Percentiles rank a stretch among this genome's conserved stretches.
Conservation (phyloP, 2,329 filamentous ascomycete genomes). For the Aspergillus sp. region DNA sequence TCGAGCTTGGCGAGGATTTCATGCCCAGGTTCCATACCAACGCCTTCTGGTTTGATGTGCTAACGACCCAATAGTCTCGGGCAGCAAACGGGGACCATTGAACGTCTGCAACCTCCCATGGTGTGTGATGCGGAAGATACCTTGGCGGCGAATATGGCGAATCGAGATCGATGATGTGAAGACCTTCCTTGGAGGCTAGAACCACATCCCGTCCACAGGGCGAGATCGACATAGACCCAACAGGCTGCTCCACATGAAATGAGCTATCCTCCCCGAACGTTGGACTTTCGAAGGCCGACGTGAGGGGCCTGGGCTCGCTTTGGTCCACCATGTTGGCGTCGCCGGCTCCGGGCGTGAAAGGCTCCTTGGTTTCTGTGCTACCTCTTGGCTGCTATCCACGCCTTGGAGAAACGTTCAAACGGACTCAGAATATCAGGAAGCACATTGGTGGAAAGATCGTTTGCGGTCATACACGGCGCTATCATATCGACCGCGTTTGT, state of each 20-base stretch:
- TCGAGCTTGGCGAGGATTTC: conserved; percentile 69
- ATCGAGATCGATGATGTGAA: conserved; percentile 90
- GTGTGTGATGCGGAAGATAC: conserved; percentile 79
- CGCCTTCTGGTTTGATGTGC: conserved; percentile 91
- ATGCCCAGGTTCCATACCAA: conserved; percentile 90
- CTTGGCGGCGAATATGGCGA: conserved; percentile 84
- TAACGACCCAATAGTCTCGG: conserved; percentile 89
- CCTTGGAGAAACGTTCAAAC: conserved; percentile 2
- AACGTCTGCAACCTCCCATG: conserved; percentile 95
- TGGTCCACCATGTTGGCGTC: conserved; percentile 35
- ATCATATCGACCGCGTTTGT: conserved; percentile 21
- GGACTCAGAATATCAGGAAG: conserved; percentile 14
- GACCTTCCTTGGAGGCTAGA: conserved; percentile 82
- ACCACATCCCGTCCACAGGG: conserved; percentile 89
- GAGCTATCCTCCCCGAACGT: conserved; percentile 84
- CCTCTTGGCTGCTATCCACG: conserved; percentile 9
- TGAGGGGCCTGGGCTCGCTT: conserved; percentile 41
- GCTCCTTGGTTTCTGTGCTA: conserved; percentile 7
- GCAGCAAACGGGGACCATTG: conserved; percentile 94
- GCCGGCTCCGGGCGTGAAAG: background rate
- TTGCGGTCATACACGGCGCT: background rate
- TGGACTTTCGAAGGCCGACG: conserved; percentile 74
- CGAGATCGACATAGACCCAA: conserved; percentile 90
- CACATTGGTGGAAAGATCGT: conserved; percentile 14
- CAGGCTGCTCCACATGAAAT: conserved; percentile 75